These are phyloP conservation scores for Quercus ilex DNA, from an alignment of 306 rosid species.

Conservation along the genomic window DNA sequence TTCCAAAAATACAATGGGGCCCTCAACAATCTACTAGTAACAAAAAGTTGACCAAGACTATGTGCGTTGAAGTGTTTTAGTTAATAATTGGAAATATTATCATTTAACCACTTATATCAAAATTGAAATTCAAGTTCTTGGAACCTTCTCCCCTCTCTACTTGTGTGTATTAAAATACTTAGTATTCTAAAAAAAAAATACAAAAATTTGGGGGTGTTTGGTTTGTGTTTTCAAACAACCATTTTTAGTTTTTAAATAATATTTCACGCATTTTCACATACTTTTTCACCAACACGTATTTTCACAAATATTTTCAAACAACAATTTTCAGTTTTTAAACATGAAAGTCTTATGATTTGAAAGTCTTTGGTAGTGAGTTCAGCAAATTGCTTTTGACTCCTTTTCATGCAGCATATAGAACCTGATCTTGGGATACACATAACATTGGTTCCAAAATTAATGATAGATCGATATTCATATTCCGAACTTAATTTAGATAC, in stretches of 20 bases:
- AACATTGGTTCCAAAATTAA: conserved; percentile 20
- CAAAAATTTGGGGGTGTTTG: no score
- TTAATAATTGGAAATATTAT: conserved; percentile 27
- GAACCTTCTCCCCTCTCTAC: no score
- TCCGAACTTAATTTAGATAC: no score
- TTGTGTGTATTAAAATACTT: no score
- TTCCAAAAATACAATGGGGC: conserved; percentile 14
- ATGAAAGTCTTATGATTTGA: neutral
- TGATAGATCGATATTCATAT: neutral
- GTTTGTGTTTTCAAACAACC: no score
- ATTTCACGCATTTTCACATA: no score
- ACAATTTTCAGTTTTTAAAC: no score
- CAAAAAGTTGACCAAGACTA: conserved; percentile 40
- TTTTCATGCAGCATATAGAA: conserved; percentile 36
- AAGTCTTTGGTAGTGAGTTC: neutral
- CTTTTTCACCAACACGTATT: no score
- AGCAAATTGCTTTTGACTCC: conserved; percentile 32
- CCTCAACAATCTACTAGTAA: conserved; percentile 28
- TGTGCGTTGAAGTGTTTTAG: conserved; percentile 15
- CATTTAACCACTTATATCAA: conserved; percentile 34
- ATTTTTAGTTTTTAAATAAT: no score
- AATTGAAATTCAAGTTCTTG: neutral
- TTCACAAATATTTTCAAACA: no score
- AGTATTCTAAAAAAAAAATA: no score
- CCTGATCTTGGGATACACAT: conserved; percentile 46